Percentiles rank a stretch among this genome's conserved stretches.
Conservation (phyloP, 2,329 filamentous ascomycete genomes). For the Alternaria viburni region DNA sequence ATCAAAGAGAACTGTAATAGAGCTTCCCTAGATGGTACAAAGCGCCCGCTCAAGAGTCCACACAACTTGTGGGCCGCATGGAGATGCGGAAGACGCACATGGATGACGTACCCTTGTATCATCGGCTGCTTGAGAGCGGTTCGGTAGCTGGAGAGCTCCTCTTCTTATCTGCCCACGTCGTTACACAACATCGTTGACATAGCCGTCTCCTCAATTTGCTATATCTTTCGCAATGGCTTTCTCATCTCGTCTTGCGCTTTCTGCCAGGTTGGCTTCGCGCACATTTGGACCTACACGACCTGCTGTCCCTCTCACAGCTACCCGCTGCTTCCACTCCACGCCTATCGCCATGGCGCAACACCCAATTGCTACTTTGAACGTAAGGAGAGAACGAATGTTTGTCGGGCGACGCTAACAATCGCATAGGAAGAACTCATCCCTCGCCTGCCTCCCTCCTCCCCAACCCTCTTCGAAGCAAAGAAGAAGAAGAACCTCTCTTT, state of each 20-base stretch:
- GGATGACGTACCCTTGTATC: constrained; percentile 18
- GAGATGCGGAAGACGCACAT: constrained; percentile 5
- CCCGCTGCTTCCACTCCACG: constrained; percentile 35
- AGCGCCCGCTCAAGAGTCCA: neutral
- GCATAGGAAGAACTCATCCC: constrained; percentile 68
- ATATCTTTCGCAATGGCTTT: constrained; percentile 30
- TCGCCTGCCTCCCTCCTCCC: constrained; percentile 73
- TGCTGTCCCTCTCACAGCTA: constrained; percentile 27
- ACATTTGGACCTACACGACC: constrained; percentile 37
- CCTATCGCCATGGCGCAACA: constrained; percentile 42
- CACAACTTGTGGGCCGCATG: neutral
- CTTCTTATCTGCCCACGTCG: constrained; percentile 24
- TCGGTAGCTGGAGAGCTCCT: constrained; percentile 21
- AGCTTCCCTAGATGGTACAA: neutral
- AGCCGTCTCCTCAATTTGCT: constrained; percentile 18
- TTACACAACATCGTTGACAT: constrained; percentile 12
- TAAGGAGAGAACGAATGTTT: constrained; percentile 6
- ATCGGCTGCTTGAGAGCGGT: constrained; percentile 17
- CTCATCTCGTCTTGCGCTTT: constrained; percentile 36
- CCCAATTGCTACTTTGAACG: constrained; percentile 50
- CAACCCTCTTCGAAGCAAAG: constrained; percentile 82
- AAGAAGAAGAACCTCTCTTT: constrained; percentile 77
- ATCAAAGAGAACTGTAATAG: neutral
- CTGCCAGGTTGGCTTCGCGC: constrained; percentile 39
- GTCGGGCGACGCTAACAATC: constrained; percentile 13